Conservation (phyloP, 306 rosid genomes). For the Begonia peltatifolia region DNA sequence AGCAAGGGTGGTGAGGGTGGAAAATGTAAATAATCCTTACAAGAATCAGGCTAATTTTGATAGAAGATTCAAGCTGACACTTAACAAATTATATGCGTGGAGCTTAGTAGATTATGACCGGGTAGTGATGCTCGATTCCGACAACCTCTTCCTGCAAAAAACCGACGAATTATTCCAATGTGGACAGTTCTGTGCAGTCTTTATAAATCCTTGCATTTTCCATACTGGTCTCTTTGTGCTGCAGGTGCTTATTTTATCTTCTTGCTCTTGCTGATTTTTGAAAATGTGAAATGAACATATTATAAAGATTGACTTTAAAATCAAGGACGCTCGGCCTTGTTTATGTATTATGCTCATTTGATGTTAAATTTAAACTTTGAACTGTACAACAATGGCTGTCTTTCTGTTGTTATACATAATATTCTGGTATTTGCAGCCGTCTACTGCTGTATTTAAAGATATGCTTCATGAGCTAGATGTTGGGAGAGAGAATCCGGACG, state of each 20-base stretch:
- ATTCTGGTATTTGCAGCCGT: slow-evolving; percentile 41
- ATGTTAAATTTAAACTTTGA: no score
- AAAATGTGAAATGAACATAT: no score
- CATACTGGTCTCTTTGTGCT: slow-evolving; percentile 88
- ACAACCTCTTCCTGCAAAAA: slow-evolving; percentile 66
- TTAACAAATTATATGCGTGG: slow-evolving; percentile 90
- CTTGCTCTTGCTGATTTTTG: no score
- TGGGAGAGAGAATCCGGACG: slow-evolving; percentile 79
- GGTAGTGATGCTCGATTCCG: slow-evolving; percentile 82
- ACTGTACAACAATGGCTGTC: no score
- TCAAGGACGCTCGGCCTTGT: no score
- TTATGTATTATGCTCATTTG: no score
- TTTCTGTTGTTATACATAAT: no score
- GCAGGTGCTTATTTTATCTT: slow-evolving; percentile 25
- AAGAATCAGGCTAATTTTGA: slow-evolving; percentile 50
- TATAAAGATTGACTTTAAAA: no score
- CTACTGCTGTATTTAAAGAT: slow-evolving; percentile 58
- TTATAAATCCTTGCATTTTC: slow-evolving; percentile 80
- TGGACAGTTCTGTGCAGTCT: slow-evolving; percentile 80
- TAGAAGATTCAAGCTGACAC: slow-evolving; percentile 49
- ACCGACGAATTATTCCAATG: slow-evolving; percentile 79
- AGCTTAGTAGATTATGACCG: slow-evolving; percentile 69
- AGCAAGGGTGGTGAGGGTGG: slow-evolving; percentile 74
- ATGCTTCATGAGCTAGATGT: slow-evolving; percentile 51
- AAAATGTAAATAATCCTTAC: slow-evolving; percentile 71